Base-by-base conservation (phyloP, 2,329 filamentous ascomycete species). In the Byssoonygena ceratinophila region DNA sequence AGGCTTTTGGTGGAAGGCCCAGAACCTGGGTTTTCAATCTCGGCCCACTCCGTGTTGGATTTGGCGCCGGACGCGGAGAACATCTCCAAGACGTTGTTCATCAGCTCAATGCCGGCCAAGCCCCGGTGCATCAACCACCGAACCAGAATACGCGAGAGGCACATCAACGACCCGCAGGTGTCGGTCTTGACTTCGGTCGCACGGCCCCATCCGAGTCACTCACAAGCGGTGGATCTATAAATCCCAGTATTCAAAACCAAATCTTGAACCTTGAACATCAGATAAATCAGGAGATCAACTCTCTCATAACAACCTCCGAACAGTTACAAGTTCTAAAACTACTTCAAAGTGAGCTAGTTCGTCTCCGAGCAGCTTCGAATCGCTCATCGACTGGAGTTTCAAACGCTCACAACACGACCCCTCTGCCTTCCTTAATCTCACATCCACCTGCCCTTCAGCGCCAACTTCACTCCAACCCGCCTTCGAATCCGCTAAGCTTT, bases 11-110 rank as follows among this genome's bases (percentile, higher is more conserved):
- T 55, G 60, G 65, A 61, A 46, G 63, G 61, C 68, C 70, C 11
- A 74, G 77, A 47, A 76, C 81, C 56, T 75, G 81, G 39, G 75
- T 87, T 52, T 82, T 84, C 60, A 84, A 87, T 59, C 70, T 92
- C 44, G 87, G 87, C 0, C 87, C 87, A 1, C 71, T 92, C 29
- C 75, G 85, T 25, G 71, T 92, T 20, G 86, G 84, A 0, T 86
- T 91, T 60, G 73, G 76, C 18, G 76, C 76, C 40, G 73, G 84
- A 68, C 66, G 83, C 68, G 67, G 74, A 18, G 79, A 87, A 52
- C 59, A 73, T 54, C 76, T 87, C 31, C 77, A 81, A 52, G 82
- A 87, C 57, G 71, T 87, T 58, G 82, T 80, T 4, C 79, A 83
- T 55, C 79, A 80, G 55, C 74, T 86, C 43, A 66, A 68, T 37